A percentile compares a stretch with the other conserved stretches of the same genome.
Conservation (phyloP, 202 grass and related monocot genomes). For the Elaeis oleifera region DNA sequence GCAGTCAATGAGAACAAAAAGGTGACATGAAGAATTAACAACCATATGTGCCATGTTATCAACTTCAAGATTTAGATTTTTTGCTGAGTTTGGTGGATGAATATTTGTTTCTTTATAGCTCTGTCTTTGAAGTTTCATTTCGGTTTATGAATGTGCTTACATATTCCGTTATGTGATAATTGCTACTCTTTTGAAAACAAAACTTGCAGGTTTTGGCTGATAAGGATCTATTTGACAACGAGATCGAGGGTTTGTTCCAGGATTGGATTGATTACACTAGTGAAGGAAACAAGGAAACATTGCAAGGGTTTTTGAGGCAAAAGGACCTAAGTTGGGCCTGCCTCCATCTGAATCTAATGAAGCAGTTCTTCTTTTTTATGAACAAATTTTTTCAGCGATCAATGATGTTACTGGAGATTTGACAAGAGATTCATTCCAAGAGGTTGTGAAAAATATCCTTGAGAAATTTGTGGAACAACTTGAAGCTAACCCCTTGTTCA, state of each 20-base stretch:
- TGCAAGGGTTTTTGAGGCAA: background rate
- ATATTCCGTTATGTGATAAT: too few relatives aligned
- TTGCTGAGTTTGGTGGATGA: too few relatives aligned
- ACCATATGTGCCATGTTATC: too few relatives aligned
- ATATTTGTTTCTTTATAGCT: too few relatives aligned
- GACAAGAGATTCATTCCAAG: slow-evolving; percentile 3
- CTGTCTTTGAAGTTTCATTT: too few relatives aligned
- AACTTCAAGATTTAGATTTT: too few relatives aligned
- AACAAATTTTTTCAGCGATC: background rate
- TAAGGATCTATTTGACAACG: background rate
- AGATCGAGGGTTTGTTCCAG: slow-evolving; percentile 1
- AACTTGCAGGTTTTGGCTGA: slow-evolving; percentile 3
- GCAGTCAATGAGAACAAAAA: too few relatives aligned
- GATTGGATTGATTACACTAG: background rate
- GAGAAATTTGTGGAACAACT: slow-evolving; percentile 1
- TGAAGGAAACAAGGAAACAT: slow-evolving; percentile 1
- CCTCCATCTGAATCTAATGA: slow-evolving; percentile 8
- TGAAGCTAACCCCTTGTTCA: slow-evolving; percentile 1
- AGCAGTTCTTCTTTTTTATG: background rate
- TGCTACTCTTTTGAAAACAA: too few relatives aligned
- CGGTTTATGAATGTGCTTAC: too few relatives aligned
- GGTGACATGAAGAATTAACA: too few relatives aligned
- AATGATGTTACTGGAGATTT: background rate
- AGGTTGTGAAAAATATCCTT: background rate
- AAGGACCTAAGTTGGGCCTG: background rate